Evolutionary conservation across 768 basidiomycete genomes (phyloP).

Genomic region (Cyathus striatus): DNA sequence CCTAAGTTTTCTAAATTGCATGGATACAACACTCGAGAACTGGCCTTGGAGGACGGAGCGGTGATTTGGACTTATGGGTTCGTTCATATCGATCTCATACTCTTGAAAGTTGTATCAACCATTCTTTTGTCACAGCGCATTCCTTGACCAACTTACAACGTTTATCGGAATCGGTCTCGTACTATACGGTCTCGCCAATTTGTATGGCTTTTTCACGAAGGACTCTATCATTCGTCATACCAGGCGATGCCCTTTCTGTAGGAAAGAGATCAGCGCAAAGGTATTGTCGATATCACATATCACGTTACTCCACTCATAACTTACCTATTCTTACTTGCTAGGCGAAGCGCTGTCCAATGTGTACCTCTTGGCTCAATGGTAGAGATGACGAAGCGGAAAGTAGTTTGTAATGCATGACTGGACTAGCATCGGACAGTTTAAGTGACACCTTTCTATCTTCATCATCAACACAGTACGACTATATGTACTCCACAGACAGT

Average conservation of each 20-base stretch:
- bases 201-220: constrained; percentile 29
- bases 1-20: constrained; percentile 13
- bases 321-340: constrained; percentile 5
- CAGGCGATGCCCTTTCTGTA: constrained; percentile 33
- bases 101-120: background rate
- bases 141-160: constrained; percentile 29
- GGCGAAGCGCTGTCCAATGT: constrained; percentile 35
- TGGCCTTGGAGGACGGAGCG: constrained; percentile 40
- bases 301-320: background rate
- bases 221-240: constrained; percentile 37
- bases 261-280: constrained; percentile 36
- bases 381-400: constrained; percentile 29
- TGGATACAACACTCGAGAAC: constrained; percentile 37
- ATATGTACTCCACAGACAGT: too few relatives aligned
- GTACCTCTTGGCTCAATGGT: constrained; percentile 37
- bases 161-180: constrained; percentile 33
- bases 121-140: constrained; percentile 18
- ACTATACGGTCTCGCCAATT: constrained; percentile 30
- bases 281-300: constrained; percentile 14
- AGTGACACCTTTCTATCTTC: too few relatives aligned
- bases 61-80: constrained; percentile 33
- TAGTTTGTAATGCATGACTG: constrained; percentile 4
- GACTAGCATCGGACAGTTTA: too few relatives aligned
- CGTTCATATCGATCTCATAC: background rate
- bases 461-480: too few relatives aligned